Conservation (phyloP, 2,329 filamentous ascomycete species). For the Plenodomus lindquistii region DNA sequence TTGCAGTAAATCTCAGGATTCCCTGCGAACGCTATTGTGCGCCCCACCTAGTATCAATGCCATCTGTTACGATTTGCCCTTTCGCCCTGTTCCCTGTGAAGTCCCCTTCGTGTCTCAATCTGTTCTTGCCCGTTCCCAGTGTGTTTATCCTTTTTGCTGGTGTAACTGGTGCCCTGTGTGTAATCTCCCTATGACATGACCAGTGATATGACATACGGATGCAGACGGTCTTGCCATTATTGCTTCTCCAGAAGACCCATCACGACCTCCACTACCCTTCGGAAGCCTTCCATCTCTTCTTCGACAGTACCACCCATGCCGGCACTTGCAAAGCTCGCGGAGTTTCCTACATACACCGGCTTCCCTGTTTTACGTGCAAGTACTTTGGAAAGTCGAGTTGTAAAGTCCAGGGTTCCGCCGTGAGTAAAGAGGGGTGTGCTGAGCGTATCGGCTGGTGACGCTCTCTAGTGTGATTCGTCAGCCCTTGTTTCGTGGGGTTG, state of each 20-base stretch:
- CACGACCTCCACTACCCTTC: slow-evolving; percentile 72
- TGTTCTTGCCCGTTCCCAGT: no score
- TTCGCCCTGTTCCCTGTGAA: no score
- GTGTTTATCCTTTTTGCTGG: no score
- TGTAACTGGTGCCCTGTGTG: no score
- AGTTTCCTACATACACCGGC: slow-evolving; percentile 90
- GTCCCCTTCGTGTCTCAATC: no score
- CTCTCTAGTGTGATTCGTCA: slow-evolving; percentile 33
- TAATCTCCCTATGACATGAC: no score
- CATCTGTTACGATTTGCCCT: no score
- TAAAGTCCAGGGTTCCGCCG: slow-evolving; percentile 80
- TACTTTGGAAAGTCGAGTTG: slow-evolving; percentile 80
- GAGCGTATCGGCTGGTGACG: slow-evolving; percentile 61
- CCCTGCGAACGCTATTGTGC: no score
- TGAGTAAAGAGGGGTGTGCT: slow-evolving; percentile 79
- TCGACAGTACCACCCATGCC: slow-evolving; percentile 81
- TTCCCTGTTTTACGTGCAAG: slow-evolving; percentile 72
- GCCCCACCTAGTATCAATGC: no score
- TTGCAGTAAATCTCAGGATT: no score
- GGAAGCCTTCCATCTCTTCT: slow-evolving; percentile 91
- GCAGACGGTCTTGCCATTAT: not conserved
- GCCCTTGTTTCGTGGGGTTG: slow-evolving; percentile 5
- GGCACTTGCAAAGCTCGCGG: slow-evolving; percentile 73
- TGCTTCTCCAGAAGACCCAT: slow-evolving; percentile 54
- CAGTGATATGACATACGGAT: no score